Evolutionary conservation across 106 monocot genomes (phyloP).

Genomic region (Posidonia australis): DNA sequence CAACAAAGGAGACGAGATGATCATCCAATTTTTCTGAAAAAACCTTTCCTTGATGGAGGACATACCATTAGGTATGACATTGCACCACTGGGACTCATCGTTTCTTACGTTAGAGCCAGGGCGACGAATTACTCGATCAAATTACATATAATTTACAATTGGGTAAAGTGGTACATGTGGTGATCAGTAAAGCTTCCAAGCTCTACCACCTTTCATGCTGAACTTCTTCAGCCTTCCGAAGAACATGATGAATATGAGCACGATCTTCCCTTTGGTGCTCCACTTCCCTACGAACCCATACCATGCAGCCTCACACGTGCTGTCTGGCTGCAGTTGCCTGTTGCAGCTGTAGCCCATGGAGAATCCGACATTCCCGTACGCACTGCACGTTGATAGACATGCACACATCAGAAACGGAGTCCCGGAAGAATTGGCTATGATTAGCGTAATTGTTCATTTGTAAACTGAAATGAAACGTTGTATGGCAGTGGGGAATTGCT

Average conservation of each 20-base stretch:
- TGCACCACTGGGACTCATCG: not conserved
- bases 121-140: no score
- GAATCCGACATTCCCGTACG: slow-evolving; percentile 48
- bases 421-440: no score
- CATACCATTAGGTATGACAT: not conserved
- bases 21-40: no score
- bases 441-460: no score
- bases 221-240: slow-evolving; percentile 47
- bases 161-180: no score
- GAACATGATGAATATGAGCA: slow-evolving; percentile 41
- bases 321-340: slow-evolving; percentile 9
- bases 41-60: no score
- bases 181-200: slow-evolving; percentile 27
- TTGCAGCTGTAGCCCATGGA: slow-evolving; percentile 45
- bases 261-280: slow-evolving; percentile 38
- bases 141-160: no score
- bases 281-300: slow-evolving; percentile 34
- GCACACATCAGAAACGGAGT: slow-evolving; percentile 1
- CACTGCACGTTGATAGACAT: slow-evolving; percentile 17
- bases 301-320: slow-evolving; percentile 25
- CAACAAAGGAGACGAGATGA: no score
- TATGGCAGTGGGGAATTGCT: no score
- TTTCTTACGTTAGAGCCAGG: no score
- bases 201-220: slow-evolving; percentile 24
- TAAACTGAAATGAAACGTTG: no score